Evolutionary conservation across 2,329 filamentous ascomycete species (phyloP).

Genomic region (Juglanconis juglandina): DNA sequence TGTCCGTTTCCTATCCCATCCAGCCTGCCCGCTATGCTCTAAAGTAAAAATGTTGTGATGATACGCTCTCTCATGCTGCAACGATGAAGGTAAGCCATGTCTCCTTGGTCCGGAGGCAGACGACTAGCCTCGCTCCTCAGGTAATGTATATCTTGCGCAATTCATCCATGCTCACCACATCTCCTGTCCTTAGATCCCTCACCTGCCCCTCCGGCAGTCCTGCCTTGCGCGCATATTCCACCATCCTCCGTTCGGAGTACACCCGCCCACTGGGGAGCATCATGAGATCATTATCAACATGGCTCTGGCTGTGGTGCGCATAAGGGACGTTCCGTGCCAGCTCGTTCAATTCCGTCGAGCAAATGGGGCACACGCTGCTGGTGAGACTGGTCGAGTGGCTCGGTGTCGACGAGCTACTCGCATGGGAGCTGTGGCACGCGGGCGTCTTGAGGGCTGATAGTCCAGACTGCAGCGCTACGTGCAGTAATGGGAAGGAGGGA

Average conservation of each 20-base stretch:
- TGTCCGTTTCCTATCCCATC: background rate
- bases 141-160: constrained; percentile 91
- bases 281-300: constrained; percentile 82
- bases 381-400: constrained; percentile 52
- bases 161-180: constrained; percentile 58
- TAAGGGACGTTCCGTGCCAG: constrained; percentile 87
- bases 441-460: constrained; percentile 95
- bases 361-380: constrained; percentile 87
- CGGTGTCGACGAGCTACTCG: constrained; percentile 21
- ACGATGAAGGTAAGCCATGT: background rate
- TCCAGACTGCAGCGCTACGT: constrained; percentile 86
- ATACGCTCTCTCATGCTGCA: background rate
- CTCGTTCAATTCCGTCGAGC: constrained; percentile 90
- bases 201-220: constrained; percentile 64
- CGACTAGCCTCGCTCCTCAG: constrained; percentile 35
- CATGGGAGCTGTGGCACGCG: constrained; percentile 63
- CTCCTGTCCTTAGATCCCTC: constrained; percentile 74
- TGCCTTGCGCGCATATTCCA: constrained; percentile 75
- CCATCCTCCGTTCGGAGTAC: constrained; percentile 72
- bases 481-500: constrained; percentile 77
- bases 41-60: background rate
- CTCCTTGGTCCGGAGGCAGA: background rate
- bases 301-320: constrained; percentile 90
- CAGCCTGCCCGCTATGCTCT: constrained; percentile 14
- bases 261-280: constrained; percentile 84